Percentiles rank a stretch among this genome's conserved stretches.
These are phyloP conservation scores for Anthracocystis panici-leucophaei DNA, from an alignment of 1,284 basidiomycete species.

Conservation along the genomic window DNA sequence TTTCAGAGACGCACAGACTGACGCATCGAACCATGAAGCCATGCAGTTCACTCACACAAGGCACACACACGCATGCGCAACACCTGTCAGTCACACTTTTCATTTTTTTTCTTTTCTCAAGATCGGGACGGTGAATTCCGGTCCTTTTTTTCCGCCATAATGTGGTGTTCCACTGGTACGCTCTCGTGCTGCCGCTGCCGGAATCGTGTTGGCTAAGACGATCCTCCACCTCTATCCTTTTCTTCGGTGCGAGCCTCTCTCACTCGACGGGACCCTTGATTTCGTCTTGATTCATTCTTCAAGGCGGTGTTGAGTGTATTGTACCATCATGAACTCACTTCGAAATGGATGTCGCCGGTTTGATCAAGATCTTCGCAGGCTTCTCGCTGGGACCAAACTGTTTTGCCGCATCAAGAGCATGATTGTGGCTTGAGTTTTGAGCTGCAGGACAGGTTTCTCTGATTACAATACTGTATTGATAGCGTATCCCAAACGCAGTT, in stretches of 20 bases:
- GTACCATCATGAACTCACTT: too few relatives aligned
- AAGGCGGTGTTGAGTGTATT: too few relatives aligned
- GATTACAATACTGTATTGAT: too few relatives aligned
- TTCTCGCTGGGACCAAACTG: too few relatives aligned
- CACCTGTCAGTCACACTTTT: neutral
- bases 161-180: neutral
- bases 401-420: too few relatives aligned
- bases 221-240: conserved; percentile 1
- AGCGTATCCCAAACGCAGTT: conserved; percentile 3
- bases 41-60: neutral
- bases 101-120: neutral
- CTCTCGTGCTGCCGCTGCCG: neutral
- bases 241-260: too few relatives aligned
- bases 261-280: neutral
- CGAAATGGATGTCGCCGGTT: too few relatives aligned
- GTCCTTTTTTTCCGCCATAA: neutral
- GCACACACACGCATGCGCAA: neutral
- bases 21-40: neutral
- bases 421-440: too few relatives aligned
- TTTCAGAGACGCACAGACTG: neutral
- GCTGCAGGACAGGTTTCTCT: too few relatives aligned
- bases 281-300: too few relatives aligned
- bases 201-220: conserved; percentile 1
- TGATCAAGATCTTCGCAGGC: too few relatives aligned
- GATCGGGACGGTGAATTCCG: conserved; percentile 6